Conservation (phyloP, 805 yeast genomes). For the Cephaloascus albidus region DNA sequence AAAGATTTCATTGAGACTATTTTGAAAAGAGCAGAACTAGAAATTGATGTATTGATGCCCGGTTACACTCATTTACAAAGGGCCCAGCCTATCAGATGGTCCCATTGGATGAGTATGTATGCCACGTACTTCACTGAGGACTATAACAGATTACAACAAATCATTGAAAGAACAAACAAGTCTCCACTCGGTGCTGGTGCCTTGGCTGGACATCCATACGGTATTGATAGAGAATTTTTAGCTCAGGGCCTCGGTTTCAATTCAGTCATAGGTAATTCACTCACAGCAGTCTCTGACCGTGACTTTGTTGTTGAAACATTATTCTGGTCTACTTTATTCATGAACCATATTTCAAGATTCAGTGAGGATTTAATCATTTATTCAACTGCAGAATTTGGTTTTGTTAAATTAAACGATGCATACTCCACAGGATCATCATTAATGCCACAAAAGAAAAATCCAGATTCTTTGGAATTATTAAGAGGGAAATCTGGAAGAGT, state of each 20-base stretch:
- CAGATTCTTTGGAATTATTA: conserved; percentile 89
- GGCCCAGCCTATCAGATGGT: conserved; percentile 99
- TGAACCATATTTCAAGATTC: conserved; percentile 92
- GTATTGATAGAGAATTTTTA: conserved; percentile 89
- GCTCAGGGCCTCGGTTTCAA: conserved; percentile 74
- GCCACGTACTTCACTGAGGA: conserved; percentile 94
- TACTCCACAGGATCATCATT: conserved; percentile 97
- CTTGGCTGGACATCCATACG: conserved; percentile 97
- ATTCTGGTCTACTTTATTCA: conserved; percentile 91
- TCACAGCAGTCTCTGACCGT: conserved; percentile 96
- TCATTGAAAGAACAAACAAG: conserved; percentile 72
- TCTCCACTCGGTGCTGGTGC: conserved; percentile 98
- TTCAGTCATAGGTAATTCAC: conserved; percentile 88
- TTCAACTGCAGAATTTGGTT: conserved; percentile 97
- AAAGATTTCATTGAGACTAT: conserved; percentile 60
- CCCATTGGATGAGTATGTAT: conserved; percentile 92
- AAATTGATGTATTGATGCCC: conserved; percentile 92
- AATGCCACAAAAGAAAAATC: conserved; percentile 99
- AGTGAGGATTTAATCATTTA: conserved; percentile 92
- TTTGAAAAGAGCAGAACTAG: conserved; percentile 67
- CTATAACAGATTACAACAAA: conserved; percentile 72
- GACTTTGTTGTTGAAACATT: conserved; percentile 93
- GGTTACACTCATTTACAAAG: conserved; percentile 98
- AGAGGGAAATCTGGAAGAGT: conserved; percentile 98
- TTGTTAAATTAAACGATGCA: conserved; percentile 89